Evolutionary conservation across 306 rosid genomes (phyloP).

Genomic region (Cyclanthera cordifolia): DNA sequence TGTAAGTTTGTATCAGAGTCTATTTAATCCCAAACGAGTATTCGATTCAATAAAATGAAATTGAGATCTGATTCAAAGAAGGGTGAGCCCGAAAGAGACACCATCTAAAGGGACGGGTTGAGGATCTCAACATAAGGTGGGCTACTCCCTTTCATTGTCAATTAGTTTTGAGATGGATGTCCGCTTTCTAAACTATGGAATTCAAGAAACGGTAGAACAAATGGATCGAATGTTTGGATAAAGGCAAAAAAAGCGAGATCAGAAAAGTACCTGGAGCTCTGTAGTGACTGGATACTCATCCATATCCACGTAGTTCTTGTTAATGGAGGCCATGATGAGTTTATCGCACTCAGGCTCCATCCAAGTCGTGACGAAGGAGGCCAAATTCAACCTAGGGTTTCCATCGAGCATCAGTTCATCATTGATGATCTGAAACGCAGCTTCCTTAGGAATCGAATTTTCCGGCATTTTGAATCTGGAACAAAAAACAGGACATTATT

Average conservation of each 20-base stretch:
- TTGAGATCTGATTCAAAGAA: too few relatives aligned
- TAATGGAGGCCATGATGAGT: slow-evolving; percentile 37
- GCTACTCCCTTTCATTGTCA: too few relatives aligned
- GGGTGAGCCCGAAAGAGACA: too few relatives aligned
- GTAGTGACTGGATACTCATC: slow-evolving; percentile 54
- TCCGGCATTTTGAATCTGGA: slow-evolving; percentile 40
- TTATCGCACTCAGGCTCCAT: slow-evolving; percentile 58
- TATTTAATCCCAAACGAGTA: too few relatives aligned
- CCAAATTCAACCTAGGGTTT: slow-evolving; percentile 41
- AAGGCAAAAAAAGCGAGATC: neutral
- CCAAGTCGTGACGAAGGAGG: slow-evolving; percentile 55
- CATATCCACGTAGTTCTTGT: slow-evolving; percentile 53
- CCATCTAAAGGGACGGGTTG: too few relatives aligned
- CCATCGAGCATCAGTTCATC: slow-evolving; percentile 51
- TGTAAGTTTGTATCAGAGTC: too few relatives aligned
- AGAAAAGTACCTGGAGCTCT: slow-evolving; percentile 34
- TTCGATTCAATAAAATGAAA: too few relatives aligned
- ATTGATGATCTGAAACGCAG: slow-evolving; percentile 46
- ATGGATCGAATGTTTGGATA: neutral
- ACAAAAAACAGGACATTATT: neutral
- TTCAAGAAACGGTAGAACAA: neutral
- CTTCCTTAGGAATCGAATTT: slow-evolving; percentile 45
- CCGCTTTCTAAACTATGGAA: too few relatives aligned
- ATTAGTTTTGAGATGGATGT: too few relatives aligned
- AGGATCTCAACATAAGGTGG: too few relatives aligned